Conservation (phyloP, 2,329 filamentous ascomycete species). For the Cryphonectria parasitica region DNA sequence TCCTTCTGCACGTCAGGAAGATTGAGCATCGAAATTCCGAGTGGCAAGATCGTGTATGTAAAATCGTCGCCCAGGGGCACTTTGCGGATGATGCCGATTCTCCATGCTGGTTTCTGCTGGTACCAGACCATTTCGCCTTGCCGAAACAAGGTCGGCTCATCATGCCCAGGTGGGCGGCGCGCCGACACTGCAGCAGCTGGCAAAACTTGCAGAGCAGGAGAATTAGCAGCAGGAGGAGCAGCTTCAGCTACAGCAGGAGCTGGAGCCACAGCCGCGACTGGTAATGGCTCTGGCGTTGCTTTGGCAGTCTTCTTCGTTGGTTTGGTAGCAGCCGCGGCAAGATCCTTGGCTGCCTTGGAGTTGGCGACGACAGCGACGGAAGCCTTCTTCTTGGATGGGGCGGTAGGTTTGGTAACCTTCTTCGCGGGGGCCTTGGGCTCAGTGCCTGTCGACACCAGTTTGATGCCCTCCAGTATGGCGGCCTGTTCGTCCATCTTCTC, state of each 20-base stretch:
- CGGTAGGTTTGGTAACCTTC: slow-evolving; percentile 16
- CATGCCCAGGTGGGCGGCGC: slow-evolving; percentile 17
- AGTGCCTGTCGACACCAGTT: slow-evolving; percentile 13
- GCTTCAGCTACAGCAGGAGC: background rate
- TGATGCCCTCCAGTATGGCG: slow-evolving; percentile 7
- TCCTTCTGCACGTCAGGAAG: slow-evolving; percentile 33
- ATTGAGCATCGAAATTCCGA: slow-evolving; percentile 36
- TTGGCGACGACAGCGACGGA: slow-evolving; percentile 6
- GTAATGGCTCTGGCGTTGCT: background rate
- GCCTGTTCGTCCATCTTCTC: slow-evolving; percentile 26
- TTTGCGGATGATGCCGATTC: slow-evolving; percentile 39
- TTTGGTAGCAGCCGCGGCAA: slow-evolving; percentile 12
- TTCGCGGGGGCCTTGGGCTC: slow-evolving; percentile 24
- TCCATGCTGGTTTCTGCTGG: slow-evolving; percentile 39
- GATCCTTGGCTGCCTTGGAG: slow-evolving; percentile 19
- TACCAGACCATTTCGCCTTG: slow-evolving; percentile 44
- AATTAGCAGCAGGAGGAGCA: background rate
- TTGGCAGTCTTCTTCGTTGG: slow-evolving; percentile 12
- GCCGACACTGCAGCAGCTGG: slow-evolving; percentile 6
- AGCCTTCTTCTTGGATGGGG: slow-evolving; percentile 20
- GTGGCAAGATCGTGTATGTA: slow-evolving; percentile 37
- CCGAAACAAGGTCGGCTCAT: slow-evolving; percentile 35
- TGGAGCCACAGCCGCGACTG: background rate
- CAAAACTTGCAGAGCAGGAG: slow-evolving; percentile 4
- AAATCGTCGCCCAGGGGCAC: slow-evolving; percentile 26